phyloP scores from a whole-genome alignment of 2,329 filamentous ascomycete genomes.

The Aspergillus costaricaensis region DNA sequence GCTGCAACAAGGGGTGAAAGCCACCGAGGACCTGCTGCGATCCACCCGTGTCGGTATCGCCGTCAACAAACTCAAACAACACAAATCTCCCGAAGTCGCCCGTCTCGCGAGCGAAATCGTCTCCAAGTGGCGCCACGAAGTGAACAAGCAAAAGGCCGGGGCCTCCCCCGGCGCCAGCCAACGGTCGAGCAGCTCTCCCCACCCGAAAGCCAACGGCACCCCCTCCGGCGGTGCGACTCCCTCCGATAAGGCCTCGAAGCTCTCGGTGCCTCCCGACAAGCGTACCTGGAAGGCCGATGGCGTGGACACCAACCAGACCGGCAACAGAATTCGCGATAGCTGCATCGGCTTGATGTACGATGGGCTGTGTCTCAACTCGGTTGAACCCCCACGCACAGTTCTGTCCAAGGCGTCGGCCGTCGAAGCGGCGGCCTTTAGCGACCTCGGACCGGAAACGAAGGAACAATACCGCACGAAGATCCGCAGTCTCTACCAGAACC shows the following conservation, averaged over 20 bases:
- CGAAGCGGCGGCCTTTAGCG: constrained; percentile 73
- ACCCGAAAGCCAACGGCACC: constrained; percentile 54
- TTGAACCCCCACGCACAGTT: constrained; percentile 62
- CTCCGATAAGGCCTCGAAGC: constrained; percentile 54
- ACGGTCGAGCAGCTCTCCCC: constrained; percentile 42
- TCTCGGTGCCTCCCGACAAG: constrained; percentile 67
- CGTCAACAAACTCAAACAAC: constrained; percentile 80
- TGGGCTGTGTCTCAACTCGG: constrained; percentile 74
- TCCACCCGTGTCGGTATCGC: constrained; percentile 89
- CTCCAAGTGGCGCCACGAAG: constrained; percentile 59
- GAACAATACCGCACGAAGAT: constrained; percentile 83
- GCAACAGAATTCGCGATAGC: constrained; percentile 72
- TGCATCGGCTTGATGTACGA: constrained; percentile 94
- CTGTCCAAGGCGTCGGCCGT: constrained; percentile 68
- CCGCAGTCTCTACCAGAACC: constrained; percentile 87
- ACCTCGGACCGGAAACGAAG: constrained; percentile 69
- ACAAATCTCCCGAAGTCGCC: constrained; percentile 73
- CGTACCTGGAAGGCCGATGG: constrained; percentile 80
- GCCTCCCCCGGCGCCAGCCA: constrained; percentile 42
- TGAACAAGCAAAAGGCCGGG: constrained; percentile 51
- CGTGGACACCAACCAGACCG: constrained; percentile 74
- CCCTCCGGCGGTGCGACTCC: constrained; percentile 50
- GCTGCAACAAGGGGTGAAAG: constrained; percentile 75
- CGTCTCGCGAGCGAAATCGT: constrained; percentile 80
- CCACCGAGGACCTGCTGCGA: constrained; percentile 86